phyloP scores from a whole-genome alignment of 768 basidiomycete genomes.

The Boletus vermiculosoides region DNA sequence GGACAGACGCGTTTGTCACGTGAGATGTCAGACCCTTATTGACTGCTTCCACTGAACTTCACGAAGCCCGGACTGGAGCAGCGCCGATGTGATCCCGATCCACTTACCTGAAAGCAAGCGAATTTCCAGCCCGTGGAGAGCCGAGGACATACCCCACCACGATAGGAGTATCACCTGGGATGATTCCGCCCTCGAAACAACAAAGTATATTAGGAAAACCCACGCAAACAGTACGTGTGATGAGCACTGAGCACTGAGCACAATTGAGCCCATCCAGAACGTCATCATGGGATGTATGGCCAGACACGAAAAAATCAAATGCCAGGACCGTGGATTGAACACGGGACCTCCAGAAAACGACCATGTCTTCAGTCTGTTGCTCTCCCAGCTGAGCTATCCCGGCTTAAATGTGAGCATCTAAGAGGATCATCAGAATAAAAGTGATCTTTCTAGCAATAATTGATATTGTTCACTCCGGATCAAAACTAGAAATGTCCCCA shows the following conservation, averaged over 20 bases:
- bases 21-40: slow-evolving; percentile 3
- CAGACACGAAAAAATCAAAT: slow-evolving; percentile 23
- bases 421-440: not conserved
- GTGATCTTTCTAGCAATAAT: not conserved
- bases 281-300: not conserved
- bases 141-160: not conserved
- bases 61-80: not conserved
- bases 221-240: not conserved
- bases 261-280: not conserved
- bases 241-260: not conserved
- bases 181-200: not conserved
- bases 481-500: slow-evolving; percentile 30
- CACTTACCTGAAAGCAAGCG: not conserved
- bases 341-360: slow-evolving; percentile 50
- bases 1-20: slow-evolving; percentile 20
- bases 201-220: not conserved
- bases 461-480: slow-evolving; percentile 13
- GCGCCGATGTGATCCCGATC: not conserved
- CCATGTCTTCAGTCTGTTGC: slow-evolving; percentile 62
- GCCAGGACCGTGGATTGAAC: slow-evolving; percentile 58
- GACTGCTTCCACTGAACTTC: slow-evolving; percentile 3
- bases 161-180: not conserved
- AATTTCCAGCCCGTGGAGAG: not conserved
- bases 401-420: slow-evolving; percentile 28
- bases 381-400: slow-evolving; percentile 75